These are phyloP conservation scores for Pythium myriotylum DNA, from an alignment of 352 stramenopile species.

Conservation along the genomic window DNA sequence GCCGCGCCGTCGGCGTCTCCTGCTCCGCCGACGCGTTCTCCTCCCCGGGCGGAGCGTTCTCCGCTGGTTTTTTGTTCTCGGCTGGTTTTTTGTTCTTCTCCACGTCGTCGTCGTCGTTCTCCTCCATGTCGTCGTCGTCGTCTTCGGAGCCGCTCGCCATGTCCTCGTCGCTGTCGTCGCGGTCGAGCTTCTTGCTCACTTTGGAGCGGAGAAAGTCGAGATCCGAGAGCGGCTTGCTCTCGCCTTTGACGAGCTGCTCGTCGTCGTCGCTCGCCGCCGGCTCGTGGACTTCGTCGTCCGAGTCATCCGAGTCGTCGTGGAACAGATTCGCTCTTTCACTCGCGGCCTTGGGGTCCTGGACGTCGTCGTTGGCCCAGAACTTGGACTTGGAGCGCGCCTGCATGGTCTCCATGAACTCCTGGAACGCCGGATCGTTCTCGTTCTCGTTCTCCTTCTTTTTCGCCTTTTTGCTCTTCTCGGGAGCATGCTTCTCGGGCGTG, in stretches of 20 bases:
- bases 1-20: conserved; percentile 64
- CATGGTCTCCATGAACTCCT: conserved; percentile 92
- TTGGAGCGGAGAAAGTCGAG: conserved; percentile 95
- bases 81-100: conserved; percentile 31
- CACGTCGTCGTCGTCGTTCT: conserved; percentile 40
- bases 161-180: conserved; percentile 50
- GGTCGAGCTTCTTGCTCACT: conserved; percentile 79
- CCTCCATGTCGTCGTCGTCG: conserved; percentile 45
- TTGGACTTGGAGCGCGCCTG: conserved; percentile 87
- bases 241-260: conserved; percentile 38
- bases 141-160: conserved; percentile 35
- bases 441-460: conserved; percentile 25
- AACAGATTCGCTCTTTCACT: conserved; percentile 30
- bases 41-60: not conserved
- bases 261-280: conserved; percentile 36
- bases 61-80: conserved; percentile 11
- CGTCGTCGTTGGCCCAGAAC: conserved; percentile 92
- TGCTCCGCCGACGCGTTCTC: conserved; percentile 28
- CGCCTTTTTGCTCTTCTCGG: conserved; percentile 26
- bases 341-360: conserved; percentile 41
- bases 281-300: conserved; percentile 90
- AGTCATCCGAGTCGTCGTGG: conserved; percentile 38
- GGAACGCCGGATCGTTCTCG: conserved; percentile 62
- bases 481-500: conserved; percentile 22
- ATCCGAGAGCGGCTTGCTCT: conserved; percentile 68